Evolutionary conservation across 1,139 yeast species (phyloP).

Genomic region (Yamadazyma sp.): DNA sequence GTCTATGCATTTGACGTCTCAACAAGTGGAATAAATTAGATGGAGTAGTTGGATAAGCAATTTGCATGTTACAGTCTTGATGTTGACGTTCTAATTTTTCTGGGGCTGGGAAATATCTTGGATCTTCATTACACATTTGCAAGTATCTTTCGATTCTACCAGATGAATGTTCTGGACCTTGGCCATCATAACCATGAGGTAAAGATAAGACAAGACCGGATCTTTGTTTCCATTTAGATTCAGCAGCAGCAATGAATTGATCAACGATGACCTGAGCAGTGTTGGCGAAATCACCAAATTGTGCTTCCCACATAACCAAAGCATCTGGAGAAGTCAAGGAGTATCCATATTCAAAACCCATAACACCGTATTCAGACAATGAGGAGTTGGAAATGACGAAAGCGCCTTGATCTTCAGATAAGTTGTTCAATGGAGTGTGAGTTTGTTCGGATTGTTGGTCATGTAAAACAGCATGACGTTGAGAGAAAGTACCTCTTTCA

Average conservation of each 20-base stretch:
- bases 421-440: slow-evolving; percentile 80
- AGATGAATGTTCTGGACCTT: slow-evolving; percentile 99
- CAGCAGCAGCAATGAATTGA: slow-evolving; percentile 96
- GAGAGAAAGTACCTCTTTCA: slow-evolving; percentile 99
- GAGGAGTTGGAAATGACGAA: slow-evolving; percentile 94
- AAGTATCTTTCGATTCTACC: slow-evolving; percentile 97
- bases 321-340: slow-evolving; percentile 95
- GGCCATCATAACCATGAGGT: slow-evolving; percentile 99
- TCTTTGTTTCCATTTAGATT: slow-evolving; percentile 98
- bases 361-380: slow-evolving; percentile 96
- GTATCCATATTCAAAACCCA: slow-evolving; percentile 99
- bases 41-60: slow-evolving; percentile 98
- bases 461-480: slow-evolving; percentile 97
- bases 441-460: slow-evolving; percentile 86
- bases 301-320: slow-evolving; percentile 98
- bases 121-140: slow-evolving; percentile 95
- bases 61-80: slow-evolving; percentile 97
- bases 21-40: slow-evolving; percentile 94
- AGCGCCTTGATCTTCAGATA: slow-evolving; percentile 80
- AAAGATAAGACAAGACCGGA: slow-evolving; percentile 92
- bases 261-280: slow-evolving; percentile 98
- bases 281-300: slow-evolving; percentile 99
- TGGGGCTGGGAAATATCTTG: slow-evolving; percentile 85
- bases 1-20: slow-evolving; percentile 99
- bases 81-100: slow-evolving; percentile 95